Percentiles rank a stretch among this genome's conserved stretches.
phyloP scores from a whole-genome alignment of 2,329 filamentous ascomycete genomes.

The Fusarium secorum region DNA sequence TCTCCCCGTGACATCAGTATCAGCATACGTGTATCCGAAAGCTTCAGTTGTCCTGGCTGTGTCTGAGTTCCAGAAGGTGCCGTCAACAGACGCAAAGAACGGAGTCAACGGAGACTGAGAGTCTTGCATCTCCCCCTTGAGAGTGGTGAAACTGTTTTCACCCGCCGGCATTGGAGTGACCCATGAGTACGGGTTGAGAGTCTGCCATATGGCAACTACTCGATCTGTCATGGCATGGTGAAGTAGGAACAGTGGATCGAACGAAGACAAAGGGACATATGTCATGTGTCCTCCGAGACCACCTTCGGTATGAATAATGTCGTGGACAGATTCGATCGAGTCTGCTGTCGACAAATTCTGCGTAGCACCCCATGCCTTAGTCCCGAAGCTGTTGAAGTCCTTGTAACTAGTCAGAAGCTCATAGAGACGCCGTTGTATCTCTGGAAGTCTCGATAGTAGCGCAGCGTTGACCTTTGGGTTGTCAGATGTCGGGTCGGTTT shows the following conservation, averaged over 20 bases:
- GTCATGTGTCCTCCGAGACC: slow-evolving; percentile 73
- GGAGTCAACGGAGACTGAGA: slow-evolving; percentile 68
- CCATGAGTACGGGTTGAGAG: slow-evolving; percentile 73
- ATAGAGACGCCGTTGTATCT: slow-evolving; percentile 69
- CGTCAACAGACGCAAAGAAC: slow-evolving; percentile 66
- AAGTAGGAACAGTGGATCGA: slow-evolving; percentile 81
- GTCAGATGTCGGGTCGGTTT: slow-evolving; percentile 57
- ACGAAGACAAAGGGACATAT: slow-evolving; percentile 75
- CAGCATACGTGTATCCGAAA: slow-evolving; percentile 80
- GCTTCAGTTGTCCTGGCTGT: slow-evolving; percentile 63
- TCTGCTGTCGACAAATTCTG: slow-evolving; percentile 61
- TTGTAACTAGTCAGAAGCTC: slow-evolving; percentile 72
- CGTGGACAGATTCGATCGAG: slow-evolving; percentile 71
- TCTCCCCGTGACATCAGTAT: slow-evolving; percentile 52
- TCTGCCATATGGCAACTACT: slow-evolving; percentile 79
- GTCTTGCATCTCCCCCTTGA: slow-evolving; percentile 62
- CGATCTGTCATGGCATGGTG: slow-evolving; percentile 82
- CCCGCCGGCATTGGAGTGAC: slow-evolving; percentile 63
- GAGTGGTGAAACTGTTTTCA: slow-evolving; percentile 68
- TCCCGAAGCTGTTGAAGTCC: slow-evolving; percentile 74
- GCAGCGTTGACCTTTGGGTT: slow-evolving; percentile 63
- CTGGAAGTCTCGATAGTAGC: slow-evolving; percentile 55
- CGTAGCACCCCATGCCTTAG: slow-evolving; percentile 67
- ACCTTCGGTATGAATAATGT: slow-evolving; percentile 66
- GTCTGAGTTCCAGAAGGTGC: slow-evolving; percentile 74